phyloP scores from a whole-genome alignment of 257 asterid species.

The Ballota nigra region DNA sequence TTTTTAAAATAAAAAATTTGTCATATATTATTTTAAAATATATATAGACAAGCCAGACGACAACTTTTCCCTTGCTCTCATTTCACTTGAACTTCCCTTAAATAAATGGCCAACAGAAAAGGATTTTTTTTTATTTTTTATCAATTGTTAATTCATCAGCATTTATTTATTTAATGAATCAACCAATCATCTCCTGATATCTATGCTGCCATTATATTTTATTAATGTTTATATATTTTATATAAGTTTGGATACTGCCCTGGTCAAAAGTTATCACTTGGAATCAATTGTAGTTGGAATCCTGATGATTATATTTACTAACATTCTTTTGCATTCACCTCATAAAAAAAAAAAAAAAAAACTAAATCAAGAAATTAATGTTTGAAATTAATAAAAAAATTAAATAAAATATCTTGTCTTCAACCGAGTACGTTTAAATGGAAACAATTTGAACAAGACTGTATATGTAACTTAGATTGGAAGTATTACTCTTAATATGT shows the following conservation, averaged over 20 bases:
- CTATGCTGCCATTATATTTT: slow-evolving; percentile 29
- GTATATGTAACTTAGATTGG: not conserved
- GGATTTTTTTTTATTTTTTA: not conserved
- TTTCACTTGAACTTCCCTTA: slow-evolving; percentile 29
- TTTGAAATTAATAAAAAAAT: too few relatives aligned
- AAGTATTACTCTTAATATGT: too few relatives aligned
- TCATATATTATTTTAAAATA: not conserved
- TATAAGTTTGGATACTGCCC: slow-evolving; percentile 28
- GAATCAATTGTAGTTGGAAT: slow-evolving; percentile 54
- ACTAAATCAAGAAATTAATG: not conserved
- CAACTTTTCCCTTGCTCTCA: slow-evolving; percentile 23
- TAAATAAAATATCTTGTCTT: too few relatives aligned
- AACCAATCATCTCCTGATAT: slow-evolving; percentile 31
- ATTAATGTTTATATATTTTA: slow-evolving; percentile 19
- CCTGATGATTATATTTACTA: not conserved
- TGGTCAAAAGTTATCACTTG: slow-evolving; percentile 59
- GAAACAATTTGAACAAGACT: not conserved
- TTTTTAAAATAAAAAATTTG: not conserved
- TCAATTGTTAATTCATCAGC: not conserved
- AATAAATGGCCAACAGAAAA: not conserved
- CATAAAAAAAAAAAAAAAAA: not conserved
- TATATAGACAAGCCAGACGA: slow-evolving; percentile 25
- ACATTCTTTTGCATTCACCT: too few relatives aligned
- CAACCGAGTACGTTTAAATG: not conserved
- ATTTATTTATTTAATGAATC: slow-evolving; percentile 20